A percentile compares a stretch with the other conserved stretches of the same genome.
Evolutionary conservation across 495 filamentous ascomycete species (phyloP).

Genomic region (Penicillium cinerascens): DNA sequence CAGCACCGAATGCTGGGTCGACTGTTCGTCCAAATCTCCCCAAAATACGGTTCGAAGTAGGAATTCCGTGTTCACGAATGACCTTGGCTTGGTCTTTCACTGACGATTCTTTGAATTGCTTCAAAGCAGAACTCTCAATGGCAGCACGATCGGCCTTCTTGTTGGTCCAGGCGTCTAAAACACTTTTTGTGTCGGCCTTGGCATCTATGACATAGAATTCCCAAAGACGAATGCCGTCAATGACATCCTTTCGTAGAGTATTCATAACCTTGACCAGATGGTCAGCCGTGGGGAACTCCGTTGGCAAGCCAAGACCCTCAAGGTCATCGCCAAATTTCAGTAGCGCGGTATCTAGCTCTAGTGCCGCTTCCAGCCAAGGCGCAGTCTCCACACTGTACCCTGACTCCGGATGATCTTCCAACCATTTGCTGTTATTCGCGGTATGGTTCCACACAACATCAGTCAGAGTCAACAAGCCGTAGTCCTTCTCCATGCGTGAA

Average conservation of each 20-base stretch:
- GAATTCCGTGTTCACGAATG: conserved; percentile 59
- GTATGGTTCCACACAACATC: conserved; percentile 99
- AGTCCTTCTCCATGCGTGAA: conserved; percentile 75
- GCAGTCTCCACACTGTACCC: conserved; percentile 94
- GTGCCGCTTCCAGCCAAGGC: conserved; percentile 85
- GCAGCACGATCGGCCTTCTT: conserved; percentile 47
- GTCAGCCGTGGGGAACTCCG: conserved; percentile 61
- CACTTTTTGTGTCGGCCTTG: conserved; percentile 62
- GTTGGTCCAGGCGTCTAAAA: conserved; percentile 66
- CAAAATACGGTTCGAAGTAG: conserved; percentile 66
- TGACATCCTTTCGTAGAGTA: conserved; percentile 72
- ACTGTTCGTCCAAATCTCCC: conserved; percentile 70
- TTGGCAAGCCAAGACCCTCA: conserved; percentile 64
- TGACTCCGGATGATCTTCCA: conserved; percentile 90
- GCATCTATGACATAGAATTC: conserved; percentile 88
- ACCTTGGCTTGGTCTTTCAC: conserved; percentile 60
- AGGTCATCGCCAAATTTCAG: conserved; percentile 73
- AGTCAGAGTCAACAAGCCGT: conserved; percentile 82
- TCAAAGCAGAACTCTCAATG: conserved; percentile 31
- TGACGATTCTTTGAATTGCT: conserved; percentile 46
- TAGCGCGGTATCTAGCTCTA: conserved; percentile 81
- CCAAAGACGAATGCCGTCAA: conserved; percentile 78
- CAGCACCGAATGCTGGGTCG: conserved; percentile 64
- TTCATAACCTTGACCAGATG: conserved; percentile 85
- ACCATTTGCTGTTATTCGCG: conserved; percentile 90